phyloP scores from a whole-genome alignment of 257 asterid species.

The Penstemon eatonii region DNA sequence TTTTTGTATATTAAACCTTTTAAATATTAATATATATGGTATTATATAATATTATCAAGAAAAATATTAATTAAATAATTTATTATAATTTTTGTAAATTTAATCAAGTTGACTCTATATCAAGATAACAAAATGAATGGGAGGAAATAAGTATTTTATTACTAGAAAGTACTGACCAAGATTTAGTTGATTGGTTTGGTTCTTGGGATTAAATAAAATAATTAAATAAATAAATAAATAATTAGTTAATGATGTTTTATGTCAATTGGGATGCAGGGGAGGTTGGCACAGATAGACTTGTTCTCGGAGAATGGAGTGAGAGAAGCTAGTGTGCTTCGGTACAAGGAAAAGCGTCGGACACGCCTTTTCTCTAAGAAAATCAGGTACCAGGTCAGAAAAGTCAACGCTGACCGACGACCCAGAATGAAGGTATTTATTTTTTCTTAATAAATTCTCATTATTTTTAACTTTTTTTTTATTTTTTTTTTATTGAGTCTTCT shows the following conservation, averaged over 20 bases:
- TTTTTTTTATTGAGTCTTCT: neutral
- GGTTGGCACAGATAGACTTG: conserved; percentile 73
- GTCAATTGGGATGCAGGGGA: conserved; percentile 47
- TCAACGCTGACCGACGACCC: conserved; percentile 85
- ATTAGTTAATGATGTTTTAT: neutral
- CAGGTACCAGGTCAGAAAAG: conserved; percentile 77
- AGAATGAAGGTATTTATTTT: conserved; percentile 94
- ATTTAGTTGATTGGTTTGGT: too few relatives aligned
- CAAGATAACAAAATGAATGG: too few relatives aligned
- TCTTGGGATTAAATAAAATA: neutral
- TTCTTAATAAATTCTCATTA: neutral
- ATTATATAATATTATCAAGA: too few relatives aligned
- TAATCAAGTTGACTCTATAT: too few relatives aligned
- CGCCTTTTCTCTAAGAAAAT: conserved; percentile 79
- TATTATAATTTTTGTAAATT: too few relatives aligned
- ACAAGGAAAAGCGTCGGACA: conserved; percentile 68
- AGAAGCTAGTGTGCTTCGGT: conserved; percentile 78
- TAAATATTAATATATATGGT: too few relatives aligned
- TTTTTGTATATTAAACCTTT: too few relatives aligned
- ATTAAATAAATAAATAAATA: neutral
- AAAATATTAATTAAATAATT: too few relatives aligned
- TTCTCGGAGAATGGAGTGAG: conserved; percentile 66
- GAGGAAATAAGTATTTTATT: too few relatives aligned
- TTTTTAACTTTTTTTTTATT: neutral
- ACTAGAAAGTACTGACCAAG: too few relatives aligned